Conservation (phyloP, 1,284 basidiomycete genomes). For the Chondrostereum purpureum region DNA sequence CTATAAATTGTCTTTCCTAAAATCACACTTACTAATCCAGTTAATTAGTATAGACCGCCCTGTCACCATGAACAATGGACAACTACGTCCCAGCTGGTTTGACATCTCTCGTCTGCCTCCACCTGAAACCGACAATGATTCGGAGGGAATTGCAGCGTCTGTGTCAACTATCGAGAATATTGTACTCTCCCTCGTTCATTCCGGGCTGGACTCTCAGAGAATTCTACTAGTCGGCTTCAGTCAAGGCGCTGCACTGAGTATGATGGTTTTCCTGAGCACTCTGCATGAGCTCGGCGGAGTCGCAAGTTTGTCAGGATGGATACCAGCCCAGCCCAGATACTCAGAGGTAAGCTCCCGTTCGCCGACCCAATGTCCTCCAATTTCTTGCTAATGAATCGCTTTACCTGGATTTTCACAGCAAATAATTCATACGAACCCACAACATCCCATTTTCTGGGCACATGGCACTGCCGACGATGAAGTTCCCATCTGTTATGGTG, state of each 20-base stretch:
- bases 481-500: conserved; percentile 29
- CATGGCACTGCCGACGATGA: conserved; percentile 32
- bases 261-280: conserved; percentile 33
- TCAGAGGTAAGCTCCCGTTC: conserved; percentile 28
- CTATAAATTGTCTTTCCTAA: conserved; percentile 10
- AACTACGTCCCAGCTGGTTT: conserved; percentile 38
- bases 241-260: conserved; percentile 34
- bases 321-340: conserved; percentile 28
- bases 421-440: conserved; percentile 27
- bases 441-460: conserved; percentile 35
- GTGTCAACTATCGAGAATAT: conserved; percentile 30
- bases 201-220: conserved; percentile 27
- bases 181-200: conserved; percentile 32
- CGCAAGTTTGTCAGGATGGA: conserved; percentile 38
- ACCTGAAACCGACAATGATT: conserved; percentile 30
- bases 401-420: conserved; percentile 15
- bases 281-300: conserved; percentile 38
- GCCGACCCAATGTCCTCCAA: neutral
- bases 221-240: conserved; percentile 39
- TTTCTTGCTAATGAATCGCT: conserved; percentile 1
- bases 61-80: conserved; percentile 26
- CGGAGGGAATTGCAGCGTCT: conserved; percentile 28
- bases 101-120: conserved; percentile 35
- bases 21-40: neutral
- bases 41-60: conserved; percentile 20